Conservation (phyloP, 1,284 basidiomycete genomes). For the Irpex lacteus region DNA sequence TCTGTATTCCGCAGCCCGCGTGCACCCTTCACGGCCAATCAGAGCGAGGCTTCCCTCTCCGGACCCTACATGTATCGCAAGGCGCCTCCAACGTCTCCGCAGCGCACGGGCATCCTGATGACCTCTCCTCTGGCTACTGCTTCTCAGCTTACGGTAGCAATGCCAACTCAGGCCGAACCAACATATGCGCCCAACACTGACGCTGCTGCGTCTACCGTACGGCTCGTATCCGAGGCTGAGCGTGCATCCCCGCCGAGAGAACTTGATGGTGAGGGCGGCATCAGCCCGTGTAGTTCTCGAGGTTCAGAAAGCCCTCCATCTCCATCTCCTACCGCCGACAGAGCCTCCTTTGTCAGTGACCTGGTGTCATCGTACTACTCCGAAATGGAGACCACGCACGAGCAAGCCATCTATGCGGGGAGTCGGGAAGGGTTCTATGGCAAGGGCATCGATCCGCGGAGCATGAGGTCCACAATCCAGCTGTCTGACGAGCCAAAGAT, state of each 20-base stretch:
- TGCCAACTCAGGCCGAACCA: background rate
- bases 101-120: constrained; percentile 13
- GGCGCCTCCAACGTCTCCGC: constrained; percentile 5
- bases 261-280: background rate
- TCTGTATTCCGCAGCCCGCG: constrained; percentile 9
- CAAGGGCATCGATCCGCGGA: background rate
- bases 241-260: constrained; percentile 4
- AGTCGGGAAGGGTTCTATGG: background rate
- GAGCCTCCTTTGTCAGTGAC: constrained; percentile 22
- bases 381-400: constrained; percentile 8
- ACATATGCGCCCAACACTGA: background rate
- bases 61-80: background rate
- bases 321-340: constrained; percentile 10
- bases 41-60: background rate
- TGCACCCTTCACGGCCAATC: background rate
- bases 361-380: constrained; percentile 25
- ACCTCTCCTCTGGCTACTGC: constrained; percentile 17
- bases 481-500: background rate
- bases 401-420: background rate
- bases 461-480: background rate
- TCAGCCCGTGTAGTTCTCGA: background rate
- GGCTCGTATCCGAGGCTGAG: constrained; percentile 27
- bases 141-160: constrained; percentile 20
- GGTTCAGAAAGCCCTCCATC: background rate
- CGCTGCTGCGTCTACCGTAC: constrained; percentile 24